Evolutionary conservation across 768 basidiomycete genomes (phyloP).

Genomic region (Agaricus sinodeliciosus): DNA sequence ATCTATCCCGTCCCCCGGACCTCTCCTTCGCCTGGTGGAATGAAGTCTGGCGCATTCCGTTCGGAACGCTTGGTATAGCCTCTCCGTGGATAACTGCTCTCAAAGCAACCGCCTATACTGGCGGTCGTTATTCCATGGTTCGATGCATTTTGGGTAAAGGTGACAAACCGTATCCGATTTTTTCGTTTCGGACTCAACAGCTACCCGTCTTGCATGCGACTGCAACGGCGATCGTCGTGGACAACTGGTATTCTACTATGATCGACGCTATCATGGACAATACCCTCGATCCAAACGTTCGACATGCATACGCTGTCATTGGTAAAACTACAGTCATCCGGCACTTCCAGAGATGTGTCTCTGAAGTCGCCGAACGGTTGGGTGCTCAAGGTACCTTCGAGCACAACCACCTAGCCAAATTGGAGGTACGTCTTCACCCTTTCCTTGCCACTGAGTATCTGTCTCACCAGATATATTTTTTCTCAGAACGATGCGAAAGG

Average conservation of each 20-base stretch:
- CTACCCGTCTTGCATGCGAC: slow-evolving; percentile 49
- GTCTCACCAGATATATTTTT: too few relatives aligned
- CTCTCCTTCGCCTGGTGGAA: slow-evolving; percentile 48
- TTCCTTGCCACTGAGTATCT: too few relatives aligned
- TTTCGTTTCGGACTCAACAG: slow-evolving; percentile 61
- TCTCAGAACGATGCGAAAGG: slow-evolving; percentile 43
- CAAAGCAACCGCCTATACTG: slow-evolving; percentile 47
- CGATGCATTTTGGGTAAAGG: slow-evolving; percentile 41
- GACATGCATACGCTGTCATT: slow-evolving; percentile 50
- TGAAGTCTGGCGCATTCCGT: slow-evolving; percentile 46
- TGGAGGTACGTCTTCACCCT: slow-evolving; percentile 35
- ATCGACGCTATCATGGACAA: slow-evolving; percentile 31
- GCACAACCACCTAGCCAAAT: slow-evolving; percentile 51
- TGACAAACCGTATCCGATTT: slow-evolving; percentile 40
- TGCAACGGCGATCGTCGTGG: slow-evolving; percentile 45
- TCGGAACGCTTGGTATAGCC: slow-evolving; percentile 47
- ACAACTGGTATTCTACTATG: slow-evolving; percentile 36
- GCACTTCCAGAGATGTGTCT: slow-evolving; percentile 43
- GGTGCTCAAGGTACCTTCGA: slow-evolving; percentile 65
- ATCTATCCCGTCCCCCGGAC: slow-evolving; percentile 30
- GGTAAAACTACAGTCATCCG: slow-evolving; percentile 49
- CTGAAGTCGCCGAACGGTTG: slow-evolving; percentile 55
- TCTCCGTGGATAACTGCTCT: slow-evolving; percentile 45
- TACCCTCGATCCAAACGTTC: slow-evolving; percentile 36
- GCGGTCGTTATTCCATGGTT: slow-evolving; percentile 52